A percentile compares a stretch with the other conserved stretches of the same genome.
These are phyloP conservation scores for Penicillium samsonianum DNA, from an alignment of 495 filamentous ascomycete genomes.

Conservation along the genomic window DNA sequence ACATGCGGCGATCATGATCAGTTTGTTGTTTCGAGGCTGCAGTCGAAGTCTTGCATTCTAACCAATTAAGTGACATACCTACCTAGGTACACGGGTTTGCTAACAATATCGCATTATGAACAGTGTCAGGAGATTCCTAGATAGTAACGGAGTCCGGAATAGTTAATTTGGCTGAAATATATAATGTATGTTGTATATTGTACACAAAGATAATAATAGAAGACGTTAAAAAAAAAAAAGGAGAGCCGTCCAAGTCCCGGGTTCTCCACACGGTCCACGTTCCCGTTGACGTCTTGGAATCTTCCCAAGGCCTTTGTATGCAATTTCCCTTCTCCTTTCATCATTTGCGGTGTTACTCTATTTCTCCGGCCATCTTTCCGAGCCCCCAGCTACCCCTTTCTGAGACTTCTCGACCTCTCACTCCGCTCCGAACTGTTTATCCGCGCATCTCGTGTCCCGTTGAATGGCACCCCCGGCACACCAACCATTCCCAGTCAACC, in stretches of 20 bases:
- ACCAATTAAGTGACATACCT: not conserved
- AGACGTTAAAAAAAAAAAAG: constrained; percentile 9
- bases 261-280: constrained; percentile 33
- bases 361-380: not conserved
- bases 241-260: constrained; percentile 21
- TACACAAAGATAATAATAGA: not conserved
- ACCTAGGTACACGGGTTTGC: not conserved
- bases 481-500: constrained; percentile 19
- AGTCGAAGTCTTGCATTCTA: not conserved
- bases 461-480: constrained; percentile 29
- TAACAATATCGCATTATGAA: too few relatives aligned
- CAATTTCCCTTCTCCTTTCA: constrained; percentile 9
- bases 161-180: too few relatives aligned
- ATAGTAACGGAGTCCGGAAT: too few relatives aligned
- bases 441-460: constrained; percentile 12
- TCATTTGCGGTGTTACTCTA: not conserved
- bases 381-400: constrained; percentile 1
- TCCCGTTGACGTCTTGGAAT: constrained; percentile 30
- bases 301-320: constrained; percentile 15
- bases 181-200: not conserved
- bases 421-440: constrained; percentile 7
- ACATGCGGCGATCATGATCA: not conserved
- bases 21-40: not conserved
- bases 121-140: too few relatives aligned
- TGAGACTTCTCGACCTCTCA: constrained; percentile 7